These are phyloP conservation scores for Colletotrichum cereale DNA, from an alignment of 2,329 filamentous ascomycete genomes.

Conservation along the genomic window DNA sequence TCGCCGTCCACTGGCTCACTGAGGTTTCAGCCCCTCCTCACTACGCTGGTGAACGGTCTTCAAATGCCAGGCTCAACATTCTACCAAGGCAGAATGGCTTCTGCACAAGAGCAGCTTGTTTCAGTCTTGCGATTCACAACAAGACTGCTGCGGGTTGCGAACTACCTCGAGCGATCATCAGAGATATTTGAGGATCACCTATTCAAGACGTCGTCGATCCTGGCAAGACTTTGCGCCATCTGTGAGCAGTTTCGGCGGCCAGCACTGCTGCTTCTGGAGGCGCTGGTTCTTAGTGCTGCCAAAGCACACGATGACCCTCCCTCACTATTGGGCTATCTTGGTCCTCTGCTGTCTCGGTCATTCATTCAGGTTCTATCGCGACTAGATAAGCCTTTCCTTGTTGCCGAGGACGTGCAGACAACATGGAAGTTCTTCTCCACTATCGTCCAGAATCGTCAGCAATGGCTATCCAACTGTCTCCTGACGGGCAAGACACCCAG, in stretches of 20 bases:
- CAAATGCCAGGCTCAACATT: conserved; percentile 72
- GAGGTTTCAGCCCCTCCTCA: conserved; percentile 81
- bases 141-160: conserved; percentile 77
- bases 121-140: conserved; percentile 76
- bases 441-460: conserved; percentile 89
- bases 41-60: conserved; percentile 74
- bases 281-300: conserved; percentile 78
- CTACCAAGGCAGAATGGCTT: conserved; percentile 65
- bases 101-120: conserved; percentile 72
- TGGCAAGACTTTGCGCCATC: conserved; percentile 81
- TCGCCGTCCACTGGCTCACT: conserved; percentile 77
- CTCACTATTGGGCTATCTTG: conserved; percentile 93
- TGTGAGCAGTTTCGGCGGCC: conserved; percentile 75
- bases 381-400: conserved; percentile 80
- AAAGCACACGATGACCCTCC: conserved; percentile 80
- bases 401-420: conserved; percentile 72
- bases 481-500: conserved; percentile 89
- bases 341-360: conserved; percentile 83
- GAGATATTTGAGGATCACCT: conserved; percentile 80
- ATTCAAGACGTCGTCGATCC: conserved; percentile 82
- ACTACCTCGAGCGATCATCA: conserved; percentile 71
- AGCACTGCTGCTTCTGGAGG: conserved; percentile 77
- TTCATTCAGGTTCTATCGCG: conserved; percentile 84
- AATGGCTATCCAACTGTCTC: conserved; percentile 95
- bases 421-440: conserved; percentile 90